Evolutionary conservation across 371 early-diverging fungal genomes (phyloP).

Genomic region (Capillidium heterosporum): DNA sequence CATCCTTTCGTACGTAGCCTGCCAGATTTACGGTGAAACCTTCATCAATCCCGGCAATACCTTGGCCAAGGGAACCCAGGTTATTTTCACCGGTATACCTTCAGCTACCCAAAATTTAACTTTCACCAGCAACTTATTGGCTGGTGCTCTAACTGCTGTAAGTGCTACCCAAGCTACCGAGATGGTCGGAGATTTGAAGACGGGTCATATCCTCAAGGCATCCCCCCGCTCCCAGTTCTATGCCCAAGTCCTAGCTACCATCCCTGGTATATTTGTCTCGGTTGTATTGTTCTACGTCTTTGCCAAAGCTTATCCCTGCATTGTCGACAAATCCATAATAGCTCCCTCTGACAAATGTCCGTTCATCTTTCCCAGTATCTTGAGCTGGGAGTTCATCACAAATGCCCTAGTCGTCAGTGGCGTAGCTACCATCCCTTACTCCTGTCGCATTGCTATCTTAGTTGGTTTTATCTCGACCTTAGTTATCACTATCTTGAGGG

Average conservation of each 20-base stretch:
- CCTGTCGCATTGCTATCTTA: slow-evolving; percentile 17
- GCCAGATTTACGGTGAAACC: slow-evolving; percentile 43
- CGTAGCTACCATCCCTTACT: slow-evolving; percentile 13
- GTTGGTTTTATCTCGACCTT: slow-evolving; percentile 23
- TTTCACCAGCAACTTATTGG: slow-evolving; percentile 25
- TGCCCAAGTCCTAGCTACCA: slow-evolving; percentile 44
- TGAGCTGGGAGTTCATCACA: slow-evolving; percentile 39
- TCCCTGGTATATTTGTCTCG: slow-evolving; percentile 33
- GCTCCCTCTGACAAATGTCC: slow-evolving; percentile 12
- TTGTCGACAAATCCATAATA: slow-evolving; percentile 6
- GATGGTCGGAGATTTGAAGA: slow-evolving; percentile 46
- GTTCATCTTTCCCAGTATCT: slow-evolving; percentile 33
- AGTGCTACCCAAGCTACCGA: slow-evolving; percentile 40
- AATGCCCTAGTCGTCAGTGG: slow-evolving; percentile 13
- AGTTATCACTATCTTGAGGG: slow-evolving; percentile 16
- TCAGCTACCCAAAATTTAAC: slow-evolving; percentile 16
- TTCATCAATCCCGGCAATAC: slow-evolving; percentile 43
- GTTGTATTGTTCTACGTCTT: slow-evolving; percentile 39
- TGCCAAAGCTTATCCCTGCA: slow-evolving; percentile 38
- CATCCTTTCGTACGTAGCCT: slow-evolving; percentile 43
- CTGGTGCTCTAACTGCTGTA: slow-evolving; percentile 37
- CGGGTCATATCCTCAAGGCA: slow-evolving; percentile 39
- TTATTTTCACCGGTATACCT: slow-evolving; percentile 31
- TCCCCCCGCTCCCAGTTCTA: slow-evolving; percentile 42
- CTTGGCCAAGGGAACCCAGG: slow-evolving; percentile 42